A percentile compares a stretch with the other conserved stretches of the same genome.
phyloP scores from a whole-genome alignment of 2,329 filamentous ascomycete genomes.

The Chrysoporthe deuterocubensis region DNA sequence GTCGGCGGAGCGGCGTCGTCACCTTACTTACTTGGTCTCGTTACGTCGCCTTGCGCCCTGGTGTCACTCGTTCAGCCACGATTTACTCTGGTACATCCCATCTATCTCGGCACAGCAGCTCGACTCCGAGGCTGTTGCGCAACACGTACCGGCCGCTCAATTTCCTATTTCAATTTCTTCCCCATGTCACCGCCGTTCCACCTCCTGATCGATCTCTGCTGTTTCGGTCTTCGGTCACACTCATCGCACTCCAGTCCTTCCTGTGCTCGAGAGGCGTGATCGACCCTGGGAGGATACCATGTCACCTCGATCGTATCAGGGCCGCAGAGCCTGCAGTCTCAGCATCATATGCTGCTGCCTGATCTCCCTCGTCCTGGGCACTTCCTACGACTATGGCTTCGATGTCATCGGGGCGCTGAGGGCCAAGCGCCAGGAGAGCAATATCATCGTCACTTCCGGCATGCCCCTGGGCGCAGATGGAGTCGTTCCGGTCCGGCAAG shows the following conservation, averaged over 20 bases:
- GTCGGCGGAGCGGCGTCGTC: background rate
- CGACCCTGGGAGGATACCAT: background rate
- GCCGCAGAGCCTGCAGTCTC: constrained; percentile 19
- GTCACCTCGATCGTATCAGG: background rate
- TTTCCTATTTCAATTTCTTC: background rate
- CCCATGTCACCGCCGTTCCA: background rate
- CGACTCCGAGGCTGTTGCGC: background rate
- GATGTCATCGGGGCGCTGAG: constrained; percentile 43
- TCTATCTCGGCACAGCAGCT: background rate
- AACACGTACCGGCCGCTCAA: background rate
- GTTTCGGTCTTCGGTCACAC: background rate
- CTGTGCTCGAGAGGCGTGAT: background rate
- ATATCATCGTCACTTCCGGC: constrained; percentile 48
- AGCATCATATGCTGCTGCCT: constrained; percentile 26
- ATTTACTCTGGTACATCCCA: background rate
- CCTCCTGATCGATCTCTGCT: background rate
- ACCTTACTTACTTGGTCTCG: background rate
- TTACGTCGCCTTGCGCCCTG: background rate
- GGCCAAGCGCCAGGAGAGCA: constrained; percentile 43
- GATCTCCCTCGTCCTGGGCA: constrained; percentile 27
- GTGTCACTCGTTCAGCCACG: constrained; percentile 8
- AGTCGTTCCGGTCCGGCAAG: constrained; percentile 56
- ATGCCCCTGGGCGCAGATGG: constrained; percentile 38
- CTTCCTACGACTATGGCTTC: constrained; percentile 57
- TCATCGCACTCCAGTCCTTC: background rate